phyloP scores from a whole-genome alignment of 2,329 filamentous ascomycete species.

The Macrophomina tecta region DNA sequence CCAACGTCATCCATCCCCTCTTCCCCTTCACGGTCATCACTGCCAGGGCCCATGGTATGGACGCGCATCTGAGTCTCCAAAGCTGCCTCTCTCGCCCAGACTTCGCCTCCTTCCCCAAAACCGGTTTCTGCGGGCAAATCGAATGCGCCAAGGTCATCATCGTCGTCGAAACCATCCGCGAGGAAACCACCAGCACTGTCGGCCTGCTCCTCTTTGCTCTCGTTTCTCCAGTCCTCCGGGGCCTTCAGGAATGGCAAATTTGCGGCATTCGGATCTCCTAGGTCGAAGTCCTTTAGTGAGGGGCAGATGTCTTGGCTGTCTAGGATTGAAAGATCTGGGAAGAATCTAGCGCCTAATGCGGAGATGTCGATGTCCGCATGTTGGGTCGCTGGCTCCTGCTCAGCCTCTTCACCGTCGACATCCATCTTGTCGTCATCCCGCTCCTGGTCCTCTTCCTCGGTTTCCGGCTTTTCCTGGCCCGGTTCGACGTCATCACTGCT shows the following conservation, averaged over 20 bases:
- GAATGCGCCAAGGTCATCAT: conserved; percentile 75
- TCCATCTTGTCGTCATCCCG: conserved; percentile 49
- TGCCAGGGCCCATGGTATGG: conserved; percentile 66
- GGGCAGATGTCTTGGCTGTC: conserved; percentile 93
- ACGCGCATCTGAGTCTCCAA: conserved; percentile 85
- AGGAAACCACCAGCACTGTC: conserved; percentile 81
- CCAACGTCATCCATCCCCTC: conserved; percentile 57
- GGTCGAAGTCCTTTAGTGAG: conserved; percentile 89
- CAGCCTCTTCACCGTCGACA: conserved; percentile 36
- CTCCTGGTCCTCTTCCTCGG: conserved; percentile 48
- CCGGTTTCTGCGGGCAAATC: conserved; percentile 70
- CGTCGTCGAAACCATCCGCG: conserved; percentile 75
- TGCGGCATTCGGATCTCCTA: conserved; percentile 83
- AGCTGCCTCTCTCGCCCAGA: conserved; percentile 90
- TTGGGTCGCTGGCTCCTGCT: conserved; percentile 43
- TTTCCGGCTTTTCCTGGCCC: conserved; percentile 41
- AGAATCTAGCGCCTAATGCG: conserved; percentile 78
- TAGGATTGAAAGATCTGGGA: conserved; percentile 77
- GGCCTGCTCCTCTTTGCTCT: conserved; percentile 66
- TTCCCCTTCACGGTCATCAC: conserved; percentile 60
- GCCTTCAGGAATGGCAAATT: conserved; percentile 93
- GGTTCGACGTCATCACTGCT: conserved; percentile 85
- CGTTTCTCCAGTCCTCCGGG: conserved; percentile 81
- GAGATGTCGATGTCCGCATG: conserved; percentile 70
- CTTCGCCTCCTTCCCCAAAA: conserved; percentile 95